phyloP scores from a whole-genome alignment of 257 asterid genomes.

The Solanum piurae region DNA sequence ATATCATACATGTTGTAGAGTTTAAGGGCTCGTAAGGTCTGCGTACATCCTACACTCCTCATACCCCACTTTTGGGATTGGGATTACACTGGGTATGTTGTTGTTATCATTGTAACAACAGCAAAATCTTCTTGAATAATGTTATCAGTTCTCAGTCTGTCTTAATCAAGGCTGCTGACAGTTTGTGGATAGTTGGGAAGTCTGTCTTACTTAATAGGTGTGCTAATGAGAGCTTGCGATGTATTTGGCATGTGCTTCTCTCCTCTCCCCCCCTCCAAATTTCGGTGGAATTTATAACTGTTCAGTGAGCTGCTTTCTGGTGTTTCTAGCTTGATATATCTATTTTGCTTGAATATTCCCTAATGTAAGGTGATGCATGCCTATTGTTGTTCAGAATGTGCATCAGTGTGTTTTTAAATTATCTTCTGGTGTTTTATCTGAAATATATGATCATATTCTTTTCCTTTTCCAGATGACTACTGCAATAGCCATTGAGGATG shows the following conservation, averaged over 20 bases:
- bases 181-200: neutral
- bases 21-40: neutral
- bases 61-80: neutral
- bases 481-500: slow-evolving; percentile 85
- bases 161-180: neutral
- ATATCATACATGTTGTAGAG: neutral
- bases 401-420: neutral
- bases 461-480: slow-evolving; percentile 59
- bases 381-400: neutral
- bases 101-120: neutral
- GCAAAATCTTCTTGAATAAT: neutral
- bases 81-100: neutral
- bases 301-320: neutral
- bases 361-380: neutral
- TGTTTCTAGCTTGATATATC: neutral
- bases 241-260: neutral
- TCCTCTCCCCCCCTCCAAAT: neutral
- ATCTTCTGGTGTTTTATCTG: neutral
- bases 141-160: neutral
- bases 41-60: neutral
- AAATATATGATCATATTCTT: neutral
- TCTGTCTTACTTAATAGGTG: neutral
- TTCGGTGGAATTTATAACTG: neutral
- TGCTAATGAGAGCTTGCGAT: neutral
- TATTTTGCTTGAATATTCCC: neutral